Evolutionary conservation across 305 asterid species (phyloP), one percentile per base, ranked within the genome.

Genomic region (Fraxinus ornus): DNA sequence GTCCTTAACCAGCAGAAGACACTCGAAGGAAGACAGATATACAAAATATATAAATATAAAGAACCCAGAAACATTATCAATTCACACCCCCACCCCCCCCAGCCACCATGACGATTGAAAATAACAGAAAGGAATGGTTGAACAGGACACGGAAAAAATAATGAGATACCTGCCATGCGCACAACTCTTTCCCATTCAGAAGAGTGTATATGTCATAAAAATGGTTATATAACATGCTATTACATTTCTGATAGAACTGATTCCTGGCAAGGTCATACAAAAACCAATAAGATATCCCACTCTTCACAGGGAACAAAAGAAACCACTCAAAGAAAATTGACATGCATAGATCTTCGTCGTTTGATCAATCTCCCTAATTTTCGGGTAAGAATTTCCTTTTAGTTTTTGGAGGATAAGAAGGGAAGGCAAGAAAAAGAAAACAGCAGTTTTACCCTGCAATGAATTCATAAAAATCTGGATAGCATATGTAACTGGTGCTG

Each of bases 91-190:
- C 79, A 33, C 7, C 3, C 83, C 37, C 8, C 8, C 37, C 33
- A 2, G 75, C 19, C 75, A 68, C 75, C 75, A 3, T 10, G 75
- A 24, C 1, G 9, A 77, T 55, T 47, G 84, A 81, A 77, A 39
- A 62, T 22, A 52, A 39, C 44, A 3, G 44, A 70, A 82, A 60
- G 73, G 13, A 79, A 83, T 26, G 72, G 55, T 37, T 37, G 74
- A 81, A 79, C 21, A 64, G 55, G 19, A 32, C 7, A 47, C 32
- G 78, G 47, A 84, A 77, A 75, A 36, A 74, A 74, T 9, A 81
- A 81, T 41, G 82, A 82, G 77, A 81, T 84, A 91, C 94, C 94
- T 88, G 89, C 68, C 72, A 64, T 22, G 33, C 35, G 10, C 33
- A 26, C 15, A 26, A 24, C 33, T 24, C 73, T 64, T 64, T 64